Conservation (phyloP, 768 basidiomycete species). For the Suillus lakei region DNA sequence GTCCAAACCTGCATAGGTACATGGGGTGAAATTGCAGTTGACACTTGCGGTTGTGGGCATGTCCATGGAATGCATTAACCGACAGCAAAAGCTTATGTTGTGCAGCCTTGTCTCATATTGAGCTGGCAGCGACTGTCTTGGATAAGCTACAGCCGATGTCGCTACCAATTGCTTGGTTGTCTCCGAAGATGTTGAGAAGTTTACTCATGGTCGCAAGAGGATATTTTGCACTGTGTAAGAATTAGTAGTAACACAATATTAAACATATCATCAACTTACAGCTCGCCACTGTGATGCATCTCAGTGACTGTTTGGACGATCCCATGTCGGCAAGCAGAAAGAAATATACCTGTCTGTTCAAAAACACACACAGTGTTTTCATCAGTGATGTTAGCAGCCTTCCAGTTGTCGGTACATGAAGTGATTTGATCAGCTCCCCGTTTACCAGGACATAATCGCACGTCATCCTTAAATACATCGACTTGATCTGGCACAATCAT, state of each 20-base stretch:
- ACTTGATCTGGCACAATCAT: slow-evolving; percentile 31
- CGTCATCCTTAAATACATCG: slow-evolving; percentile 26
- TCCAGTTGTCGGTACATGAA: slow-evolving; percentile 38
- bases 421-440: slow-evolving; percentile 2
- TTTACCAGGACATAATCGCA: slow-evolving; percentile 3
- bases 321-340: slow-evolving; percentile 38
- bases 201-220: no score
- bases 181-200: no score
- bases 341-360: slow-evolving; percentile 43
- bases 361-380: slow-evolving; percentile 41
- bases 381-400: slow-evolving; percentile 29
- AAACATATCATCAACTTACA: slow-evolving; percentile 32
- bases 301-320: slow-evolving; percentile 34
- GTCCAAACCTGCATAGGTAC: no score
- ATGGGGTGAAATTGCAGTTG: no score
- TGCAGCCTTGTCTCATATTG: no score
- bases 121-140: no score
- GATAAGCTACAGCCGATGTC: no score
- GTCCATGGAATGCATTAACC: no score
- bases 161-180: no score
- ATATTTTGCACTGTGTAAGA: no score
- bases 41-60: no score
- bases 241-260: not conserved
- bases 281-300: slow-evolving; percentile 40
- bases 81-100: no score